phyloP scores from a whole-genome alignment of 495 filamentous ascomycete species.

The Margaritispora aquatica region DNA sequence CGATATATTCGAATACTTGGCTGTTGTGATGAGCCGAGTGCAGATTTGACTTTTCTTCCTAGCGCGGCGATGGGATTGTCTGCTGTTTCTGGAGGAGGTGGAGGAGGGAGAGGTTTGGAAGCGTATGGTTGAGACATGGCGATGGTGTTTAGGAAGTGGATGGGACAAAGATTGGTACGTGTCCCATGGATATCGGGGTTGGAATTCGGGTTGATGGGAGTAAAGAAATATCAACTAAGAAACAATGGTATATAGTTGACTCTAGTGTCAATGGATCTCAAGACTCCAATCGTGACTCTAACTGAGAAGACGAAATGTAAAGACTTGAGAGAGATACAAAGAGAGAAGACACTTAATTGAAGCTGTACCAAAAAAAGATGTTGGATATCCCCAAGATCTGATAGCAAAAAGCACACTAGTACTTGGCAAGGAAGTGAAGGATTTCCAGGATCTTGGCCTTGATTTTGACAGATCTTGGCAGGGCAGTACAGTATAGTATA shows the following conservation, averaged over 20 bases:
- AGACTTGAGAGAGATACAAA: too few species aligned
- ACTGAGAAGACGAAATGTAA: too few species aligned
- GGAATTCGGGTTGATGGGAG: too few species aligned
- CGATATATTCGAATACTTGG: conserved; percentile 13
- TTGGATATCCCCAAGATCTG: too few species aligned
- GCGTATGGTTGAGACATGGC: conserved; percentile 10
- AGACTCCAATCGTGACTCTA: too few species aligned
- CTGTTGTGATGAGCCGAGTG: conserved; percentile 2
- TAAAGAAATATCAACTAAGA: too few species aligned
- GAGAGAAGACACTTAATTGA: too few species aligned
- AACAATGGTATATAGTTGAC: too few species aligned
- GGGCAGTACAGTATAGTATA: not conserved
- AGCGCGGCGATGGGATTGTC: conserved; percentile 13
- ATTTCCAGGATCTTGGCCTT: not conserved
- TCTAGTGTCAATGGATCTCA: too few species aligned
- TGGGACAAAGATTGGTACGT: too few species aligned
- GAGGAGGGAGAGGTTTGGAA: not conserved
- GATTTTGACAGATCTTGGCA: not conserved
- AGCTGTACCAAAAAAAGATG: too few species aligned
- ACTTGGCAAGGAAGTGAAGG: not conserved
- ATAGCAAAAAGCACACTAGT: not conserved
- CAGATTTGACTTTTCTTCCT: conserved; percentile 13
- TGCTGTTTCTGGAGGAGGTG: not conserved
- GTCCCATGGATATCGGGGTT: too few species aligned
- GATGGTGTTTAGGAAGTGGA: not conserved